Base-by-base conservation (phyloP, 139 green algal genomes). In the Mesostigma viride region DNA sequence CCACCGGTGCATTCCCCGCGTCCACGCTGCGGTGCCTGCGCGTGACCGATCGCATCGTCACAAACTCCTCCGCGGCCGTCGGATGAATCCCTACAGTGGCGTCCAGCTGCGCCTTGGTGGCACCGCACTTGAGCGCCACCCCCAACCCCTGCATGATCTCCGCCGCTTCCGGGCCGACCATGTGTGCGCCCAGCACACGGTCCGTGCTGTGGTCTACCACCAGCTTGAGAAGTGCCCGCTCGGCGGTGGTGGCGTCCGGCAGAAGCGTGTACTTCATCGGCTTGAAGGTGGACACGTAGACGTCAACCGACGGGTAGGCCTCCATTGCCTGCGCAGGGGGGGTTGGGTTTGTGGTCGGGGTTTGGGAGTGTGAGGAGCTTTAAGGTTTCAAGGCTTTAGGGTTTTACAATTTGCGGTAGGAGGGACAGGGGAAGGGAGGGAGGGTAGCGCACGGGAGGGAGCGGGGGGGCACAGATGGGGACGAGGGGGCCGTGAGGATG, bases 91-190 rank as follows among this genome's bases (percentile, higher is more conserved):
- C 93, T 20, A 99, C 82, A 6, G 85, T 87, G 46, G 58, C 69
- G 79, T 99, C 93, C 36, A 99, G 80, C 59, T 96, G 77, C 3
- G 70, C 51, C 78, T 99, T 99, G 46, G 86, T 96, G 1, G 84
- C 87, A 46, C 89, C 86, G 61, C 82, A 72, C 82, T 96, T 97
- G 31, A 99, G 61, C 1, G 90, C 93, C 2, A 97, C 78, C 2
- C 82, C 91, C 64, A 99, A 86, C 56, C 93, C 92, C 68, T 80
- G 90, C 86, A 98, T 90, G 71, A 98, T 97, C 77, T 98, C 92
- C 0, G 83, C 82, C 0, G 87, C 76, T 24, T 97, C 90, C 6
- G 84, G 79, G 35, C 92, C 92, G 5, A 94, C 86, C 88, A 99
- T 97, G 86, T 99, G 93, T 17, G 83, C 79, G 5, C 92, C 93